These are phyloP conservation scores for Aspergillus latus DNA, from an alignment of 2,329 filamentous ascomycete species.

Conservation along the genomic window DNA sequence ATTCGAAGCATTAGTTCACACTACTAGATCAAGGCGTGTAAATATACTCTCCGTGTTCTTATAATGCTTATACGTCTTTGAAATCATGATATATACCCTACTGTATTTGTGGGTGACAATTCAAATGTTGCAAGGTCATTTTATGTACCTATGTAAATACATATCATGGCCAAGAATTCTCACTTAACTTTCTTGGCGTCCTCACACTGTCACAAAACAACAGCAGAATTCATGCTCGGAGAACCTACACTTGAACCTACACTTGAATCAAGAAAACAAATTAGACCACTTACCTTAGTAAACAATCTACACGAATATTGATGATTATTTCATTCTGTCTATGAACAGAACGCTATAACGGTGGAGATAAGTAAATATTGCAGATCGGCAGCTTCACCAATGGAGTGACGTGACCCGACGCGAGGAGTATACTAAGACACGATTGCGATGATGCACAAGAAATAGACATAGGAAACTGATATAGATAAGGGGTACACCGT, in stretches of 20 bases:
- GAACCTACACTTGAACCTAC: neutral
- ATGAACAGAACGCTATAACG: slow-evolving; percentile 11
- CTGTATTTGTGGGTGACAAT: neutral
- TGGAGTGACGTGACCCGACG: slow-evolving; percentile 9
- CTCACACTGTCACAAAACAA: neutral
- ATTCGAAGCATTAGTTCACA: neutral
- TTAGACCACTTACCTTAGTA: neutral
- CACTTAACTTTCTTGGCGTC: too few relatives aligned
- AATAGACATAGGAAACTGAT: slow-evolving; percentile 15
- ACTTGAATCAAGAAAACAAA: neutral
- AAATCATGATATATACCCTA: slow-evolving; percentile 1
- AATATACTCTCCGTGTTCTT: slow-evolving; percentile 6
- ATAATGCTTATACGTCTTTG: neutral
- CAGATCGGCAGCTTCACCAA: slow-evolving; percentile 13
- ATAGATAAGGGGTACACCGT: slow-evolving; percentile 5
- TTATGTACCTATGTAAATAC: neutral
- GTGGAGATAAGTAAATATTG: slow-evolving; percentile 12
- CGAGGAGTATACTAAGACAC: slow-evolving; percentile 4
- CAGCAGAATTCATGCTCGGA: slow-evolving; percentile 8
- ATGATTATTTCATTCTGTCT: slow-evolving; percentile 11
- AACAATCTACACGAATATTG: neutral
- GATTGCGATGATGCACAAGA: slow-evolving; percentile 9
- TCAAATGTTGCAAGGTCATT: too few relatives aligned
- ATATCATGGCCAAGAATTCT: too few relatives aligned
- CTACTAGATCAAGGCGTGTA: slow-evolving; percentile 2